Base-by-base conservation (phyloP, 257 asterid genomes). In the Ophiorrhiza pumila region DNA sequence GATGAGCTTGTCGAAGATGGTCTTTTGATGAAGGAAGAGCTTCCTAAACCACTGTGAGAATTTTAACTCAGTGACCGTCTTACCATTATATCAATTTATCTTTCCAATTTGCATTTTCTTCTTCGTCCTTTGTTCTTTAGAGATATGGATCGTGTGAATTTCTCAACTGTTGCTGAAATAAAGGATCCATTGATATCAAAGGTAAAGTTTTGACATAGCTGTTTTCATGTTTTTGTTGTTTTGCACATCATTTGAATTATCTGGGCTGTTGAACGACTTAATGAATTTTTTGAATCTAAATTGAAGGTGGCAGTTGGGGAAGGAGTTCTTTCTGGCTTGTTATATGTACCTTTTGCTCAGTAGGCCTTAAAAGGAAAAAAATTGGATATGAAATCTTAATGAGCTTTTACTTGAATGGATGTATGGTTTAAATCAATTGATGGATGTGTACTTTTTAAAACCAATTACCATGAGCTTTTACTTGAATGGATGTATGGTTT, bases 1-100 rank as follows among this genome's bases (percentile, higher is more conserved):
- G 99, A 92, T 71, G 94, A 90, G 71, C 97, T 95, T 69, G 99
- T 90, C 59, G 77, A 86, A 64, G 99, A 92, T 85, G 98, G 98
- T 72, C 83, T 95, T 67, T 80, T 95, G 80, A 72, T 77, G 66
- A 77, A 82, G 72, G 91, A 89, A 64, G 99, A 95, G 78, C 96
- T 95, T 76, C 99, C 99, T 23, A 78, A 85, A 80, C 92, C 99
- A 75, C 45, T 88, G 99, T 95, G 85, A 88, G 93, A 52, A 64
- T 69, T 71, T 23, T 34, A 56, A 53, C 67, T 23, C 49, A 60
- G 27, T 41, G 15, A 60, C n/a, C 57, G 8, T 71, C 41, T 56
- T 69, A 61, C 58, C 57, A 57, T 46, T 42, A 65, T 52, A 42
- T 68, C 62, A 49, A 34, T 71, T 45, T 37, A 39, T 72, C 59